Base-by-base conservation (phyloP, 2,329 filamentous ascomycete species). In the Pestalotiopsis sp. region DNA sequence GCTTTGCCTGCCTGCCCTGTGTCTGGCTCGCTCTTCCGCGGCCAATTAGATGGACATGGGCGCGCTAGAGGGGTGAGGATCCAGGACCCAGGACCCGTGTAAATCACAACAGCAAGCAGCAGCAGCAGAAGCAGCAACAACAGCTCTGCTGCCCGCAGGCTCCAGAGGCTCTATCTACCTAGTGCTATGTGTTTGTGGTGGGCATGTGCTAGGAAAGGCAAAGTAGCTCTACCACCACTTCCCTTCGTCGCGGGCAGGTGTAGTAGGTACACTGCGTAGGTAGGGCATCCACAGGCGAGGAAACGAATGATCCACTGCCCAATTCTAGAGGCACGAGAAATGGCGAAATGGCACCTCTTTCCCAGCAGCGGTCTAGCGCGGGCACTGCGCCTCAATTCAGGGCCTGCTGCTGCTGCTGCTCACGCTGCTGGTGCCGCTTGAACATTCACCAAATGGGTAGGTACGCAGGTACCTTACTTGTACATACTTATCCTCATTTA, bases 21-120 rank as follows among this genome's bases (percentile, higher is more conserved):
- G 45, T 52, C 45, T 52, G 45, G 45, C 45, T 36, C 59, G 13
- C 11, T 36, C 31, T 61, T 20, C 59, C n/a, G 12, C 7, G 9
- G 27, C 59, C 59, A 62, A 62, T 61, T 25, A 45, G 62, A 56
- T 25, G 63, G 62, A 56, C 20, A 17, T 36, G 31, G 31, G 31
- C 31, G 31, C 31, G 31, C 20, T 17, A 20, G 52, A 25, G n/a
- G 63, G 20, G 59, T 38, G 63, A 65, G 62, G 62, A 65, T 31
- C 41, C 63, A 62, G 59, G 57, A 27, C 57, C 57, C 27, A 36
- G 57, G 59, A 62, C 59, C 59, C 31, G 59, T 62, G 59, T 27
- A 62, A 62, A 62, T 62, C 59, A 36, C 27, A 27, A 11, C 27
- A 36, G 57, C 59, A 39, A 62, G 59, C 59, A 39, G 14, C 27